A percentile compares a stretch with the other conserved stretches of the same genome.
These are phyloP conservation scores for Thyridium curvatum DNA, from an alignment of 2,329 filamentous ascomycete genomes.

Conservation along the genomic window DNA sequence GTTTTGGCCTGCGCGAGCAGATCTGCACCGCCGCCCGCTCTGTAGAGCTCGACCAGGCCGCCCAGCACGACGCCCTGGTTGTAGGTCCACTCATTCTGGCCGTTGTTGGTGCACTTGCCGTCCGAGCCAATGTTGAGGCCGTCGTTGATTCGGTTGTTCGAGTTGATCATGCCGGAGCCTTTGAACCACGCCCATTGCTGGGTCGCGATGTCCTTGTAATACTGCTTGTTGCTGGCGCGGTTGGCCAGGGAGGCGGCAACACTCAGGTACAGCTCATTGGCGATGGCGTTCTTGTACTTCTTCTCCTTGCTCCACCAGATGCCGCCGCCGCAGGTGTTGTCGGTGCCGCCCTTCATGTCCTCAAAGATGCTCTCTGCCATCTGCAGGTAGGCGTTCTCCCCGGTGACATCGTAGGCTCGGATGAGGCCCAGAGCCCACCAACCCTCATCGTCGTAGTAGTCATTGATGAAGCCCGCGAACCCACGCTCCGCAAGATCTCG, in stretches of 20 bases:
- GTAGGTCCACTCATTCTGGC: constrained; percentile 41
- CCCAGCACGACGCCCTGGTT: constrained; percentile 51
- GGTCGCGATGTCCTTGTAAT: constrained; percentile 40
- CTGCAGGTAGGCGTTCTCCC: constrained; percentile 38
- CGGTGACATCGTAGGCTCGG: constrained; percentile 44
- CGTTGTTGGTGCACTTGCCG: constrained; percentile 41
- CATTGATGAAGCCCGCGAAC: constrained; percentile 43
- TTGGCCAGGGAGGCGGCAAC: constrained; percentile 48
- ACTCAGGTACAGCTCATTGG: constrained; percentile 50
- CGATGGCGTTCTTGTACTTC: constrained; percentile 43
- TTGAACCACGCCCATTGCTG: constrained; percentile 47
- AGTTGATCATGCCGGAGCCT: constrained; percentile 42
- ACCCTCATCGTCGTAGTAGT: constrained; percentile 55
- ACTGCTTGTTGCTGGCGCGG: constrained; percentile 26
- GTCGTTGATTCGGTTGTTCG: constrained; percentile 43
- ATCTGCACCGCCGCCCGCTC: constrained; percentile 29
- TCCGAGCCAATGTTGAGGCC: constrained; percentile 36
- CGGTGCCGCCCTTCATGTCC: constrained; percentile 43
- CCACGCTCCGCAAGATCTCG: constrained; percentile 11
- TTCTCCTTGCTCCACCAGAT: constrained; percentile 52
- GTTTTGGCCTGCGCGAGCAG: constrained; percentile 33
- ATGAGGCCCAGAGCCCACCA: constrained; percentile 59
- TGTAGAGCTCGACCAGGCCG: constrained; percentile 43
- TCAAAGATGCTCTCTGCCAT: constrained; percentile 46
- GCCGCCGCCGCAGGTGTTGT: constrained; percentile 42